Base-by-base conservation (phyloP, 2,329 filamentous ascomycete genomes). In the Sphaerulina populicola region DNA sequence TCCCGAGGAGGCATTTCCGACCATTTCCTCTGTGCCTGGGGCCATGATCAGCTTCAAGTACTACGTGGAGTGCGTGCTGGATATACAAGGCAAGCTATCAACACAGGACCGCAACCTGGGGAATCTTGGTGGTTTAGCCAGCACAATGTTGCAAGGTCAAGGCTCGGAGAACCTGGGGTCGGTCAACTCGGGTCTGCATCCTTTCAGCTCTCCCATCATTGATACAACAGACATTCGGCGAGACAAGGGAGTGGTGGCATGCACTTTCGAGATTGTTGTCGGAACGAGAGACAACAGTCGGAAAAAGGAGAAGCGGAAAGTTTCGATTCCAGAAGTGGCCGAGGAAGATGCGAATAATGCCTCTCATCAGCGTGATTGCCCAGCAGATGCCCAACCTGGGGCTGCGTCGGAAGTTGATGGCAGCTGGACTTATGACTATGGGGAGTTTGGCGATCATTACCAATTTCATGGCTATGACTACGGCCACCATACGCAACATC, bases 41-140 rank as follows among this genome's bases (percentile, higher is more conserved):
- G 84, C 87, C 31, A 93, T 97, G 83, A 93, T 98, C 58, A 89
- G 84, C 61, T 97, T 98, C 73, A 88, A 85, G 60, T 97, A 98
- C 64, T 87, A 90, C 59, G 78, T 96, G 15, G 93, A 98, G 68
- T 87, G 96, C 2, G 83, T 97, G 27, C 81, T 96, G 18, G 93
- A 98, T 65, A 76, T 97, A 0, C 90, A 93, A 42, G 91, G 91
- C 35, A 93, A 88, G 65, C 72, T 96, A 37, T 80, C 83, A 1
- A 81, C 80, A n/a, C 81, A 88, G 56, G 84, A 88, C 62, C 77
- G 82, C 38, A 58, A 56, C 30, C 46, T 65, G 37, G 56, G 54
- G 7, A 62, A 58, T 23, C 52, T 65, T 30, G 54, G 57, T 35
- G 60, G 59, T 4, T 47, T 60, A n/a, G 59, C 60, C 30, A 58